These are phyloP conservation scores for Eragrostis nindensis DNA, from an alignment of 176 grass and related monocot genomes.

Conservation along the genomic window DNA sequence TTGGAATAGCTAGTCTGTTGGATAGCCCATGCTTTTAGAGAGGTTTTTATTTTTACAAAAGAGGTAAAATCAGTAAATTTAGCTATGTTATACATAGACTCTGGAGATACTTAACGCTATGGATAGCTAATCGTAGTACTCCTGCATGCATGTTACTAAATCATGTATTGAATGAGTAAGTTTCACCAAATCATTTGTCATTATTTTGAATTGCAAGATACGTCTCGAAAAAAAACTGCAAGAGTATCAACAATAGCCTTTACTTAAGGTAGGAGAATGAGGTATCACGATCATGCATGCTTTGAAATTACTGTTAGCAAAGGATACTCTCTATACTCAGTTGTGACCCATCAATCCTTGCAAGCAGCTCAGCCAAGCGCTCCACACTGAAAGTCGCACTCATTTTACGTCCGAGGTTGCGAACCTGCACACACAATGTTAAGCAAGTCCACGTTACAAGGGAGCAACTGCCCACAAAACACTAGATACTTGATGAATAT, in stretches of 20 bases:
- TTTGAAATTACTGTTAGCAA: slow-evolving; percentile 22
- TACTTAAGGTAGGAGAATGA: not conserved
- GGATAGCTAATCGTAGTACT: not conserved
- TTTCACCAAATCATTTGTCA: not conserved
- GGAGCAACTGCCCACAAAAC: not conserved
- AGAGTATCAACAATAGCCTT: not conserved
- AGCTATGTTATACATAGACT: too few relatives aligned
- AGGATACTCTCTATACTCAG: slow-evolving; percentile 99
- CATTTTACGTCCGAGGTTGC: slow-evolving; percentile 50
- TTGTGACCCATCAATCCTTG: slow-evolving; percentile 77
- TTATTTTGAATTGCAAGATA: not conserved
- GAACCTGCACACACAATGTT: slow-evolving; percentile 43
- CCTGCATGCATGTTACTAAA: not conserved
- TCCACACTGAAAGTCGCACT: slow-evolving; percentile 72
- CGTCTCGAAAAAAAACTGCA: not conserved
- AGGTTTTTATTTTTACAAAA: too few relatives aligned
- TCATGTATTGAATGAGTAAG: slow-evolving; percentile 21
- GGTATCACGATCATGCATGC: not conserved
- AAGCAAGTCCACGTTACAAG: not conserved
- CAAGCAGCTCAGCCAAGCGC: slow-evolving; percentile 78
- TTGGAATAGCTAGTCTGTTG: too few relatives aligned
- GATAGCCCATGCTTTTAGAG: too few relatives aligned
- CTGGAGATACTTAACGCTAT: too few relatives aligned
- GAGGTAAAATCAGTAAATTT: too few relatives aligned
- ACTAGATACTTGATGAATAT: not conserved